phyloP scores from a whole-genome alignment of 306 rosid species.

The Cicer yamashitae region DNA sequence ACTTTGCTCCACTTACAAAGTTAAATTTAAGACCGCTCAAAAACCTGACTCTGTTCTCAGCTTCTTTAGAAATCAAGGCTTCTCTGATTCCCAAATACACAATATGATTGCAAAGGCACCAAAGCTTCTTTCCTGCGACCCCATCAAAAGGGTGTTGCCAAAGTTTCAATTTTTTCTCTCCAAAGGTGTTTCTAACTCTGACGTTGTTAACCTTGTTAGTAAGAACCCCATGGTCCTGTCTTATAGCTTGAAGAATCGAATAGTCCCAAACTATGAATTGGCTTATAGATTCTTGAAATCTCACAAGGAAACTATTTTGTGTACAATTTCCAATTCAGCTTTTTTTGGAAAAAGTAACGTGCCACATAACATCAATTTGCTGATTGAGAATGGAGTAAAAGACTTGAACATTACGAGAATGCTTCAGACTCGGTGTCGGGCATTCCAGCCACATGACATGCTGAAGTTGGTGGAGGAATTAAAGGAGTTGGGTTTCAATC shows the following conservation, averaged over 20 bases:
- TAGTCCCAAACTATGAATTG: conserved; percentile 24
- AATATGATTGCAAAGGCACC: not conserved
- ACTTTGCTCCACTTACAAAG: conserved; percentile 8
- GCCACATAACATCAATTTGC: not conserved
- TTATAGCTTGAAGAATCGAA: not conserved
- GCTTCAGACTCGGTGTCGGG: not conserved
- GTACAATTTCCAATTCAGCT: not conserved
- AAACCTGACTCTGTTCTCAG: not conserved
- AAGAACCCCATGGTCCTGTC: not conserved
- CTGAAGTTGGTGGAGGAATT: conserved; percentile 43
- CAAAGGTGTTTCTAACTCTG: conserved; percentile 34
- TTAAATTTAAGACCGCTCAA: not conserved
- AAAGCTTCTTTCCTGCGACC: not conserved
- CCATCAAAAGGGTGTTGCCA: not conserved
- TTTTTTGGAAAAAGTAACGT: not conserved
- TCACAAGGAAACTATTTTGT: not conserved
- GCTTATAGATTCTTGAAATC: not conserved
- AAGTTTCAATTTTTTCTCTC: conserved; percentile 36
- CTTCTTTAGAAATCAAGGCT: not conserved
- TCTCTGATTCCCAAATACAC: not conserved
- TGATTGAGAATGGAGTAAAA: conserved; percentile 27
- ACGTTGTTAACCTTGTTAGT: not conserved
- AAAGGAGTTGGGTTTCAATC: conserved; percentile 54
- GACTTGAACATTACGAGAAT: not conserved
- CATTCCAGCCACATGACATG: not conserved